Percentiles rank a stretch among this genome's conserved stretches.
phyloP scores from a whole-genome alignment of 1,139 yeast genomes.

The Geotrichum histeridarum region DNA sequence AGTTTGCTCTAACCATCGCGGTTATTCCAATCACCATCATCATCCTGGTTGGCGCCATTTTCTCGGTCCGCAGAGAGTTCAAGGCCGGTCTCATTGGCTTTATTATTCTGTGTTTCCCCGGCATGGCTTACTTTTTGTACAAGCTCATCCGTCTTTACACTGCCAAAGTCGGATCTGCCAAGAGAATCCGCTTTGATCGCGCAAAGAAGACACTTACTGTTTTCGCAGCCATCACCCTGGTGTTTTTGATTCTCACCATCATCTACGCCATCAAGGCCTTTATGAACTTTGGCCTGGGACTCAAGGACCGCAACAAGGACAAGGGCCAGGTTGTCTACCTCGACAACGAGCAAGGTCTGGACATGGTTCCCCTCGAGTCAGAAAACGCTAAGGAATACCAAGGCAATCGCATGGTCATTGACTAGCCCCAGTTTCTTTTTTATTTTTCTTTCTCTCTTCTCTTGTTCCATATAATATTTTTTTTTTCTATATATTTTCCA shows the following conservation, averaged over 20 bases:
- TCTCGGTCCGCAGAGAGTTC: constrained; percentile 43
- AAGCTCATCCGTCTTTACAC: constrained; percentile 49
- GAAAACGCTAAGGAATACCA: neutral
- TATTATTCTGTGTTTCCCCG: constrained; percentile 40
- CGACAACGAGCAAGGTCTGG: neutral
- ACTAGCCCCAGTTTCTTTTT: neutral
- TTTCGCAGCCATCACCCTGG: constrained; percentile 47
- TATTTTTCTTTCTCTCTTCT: neutral
- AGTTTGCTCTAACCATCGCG: constrained; percentile 48
- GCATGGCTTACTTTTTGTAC: constrained; percentile 49
- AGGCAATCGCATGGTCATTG: neutral
- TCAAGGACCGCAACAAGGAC: constrained; percentile 27
- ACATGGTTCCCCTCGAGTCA: neutral
- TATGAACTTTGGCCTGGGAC: constrained; percentile 43
- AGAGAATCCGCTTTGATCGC: constrained; percentile 39
- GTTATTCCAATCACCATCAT: constrained; percentile 48
- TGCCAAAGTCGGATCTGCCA: constrained; percentile 38
- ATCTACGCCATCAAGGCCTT: constrained; percentile 40
- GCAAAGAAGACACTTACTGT: constrained; percentile 48
- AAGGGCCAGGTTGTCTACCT: neutral
- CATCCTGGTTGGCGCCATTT: constrained; percentile 41
- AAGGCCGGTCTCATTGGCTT: constrained; percentile 35
- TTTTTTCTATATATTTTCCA: neutral
- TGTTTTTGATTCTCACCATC: constrained; percentile 42
- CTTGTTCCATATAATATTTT: neutral